Evolutionary conservation across 208 protist species (phyloP).

Genomic region (Crithidia brevicula): DNA sequence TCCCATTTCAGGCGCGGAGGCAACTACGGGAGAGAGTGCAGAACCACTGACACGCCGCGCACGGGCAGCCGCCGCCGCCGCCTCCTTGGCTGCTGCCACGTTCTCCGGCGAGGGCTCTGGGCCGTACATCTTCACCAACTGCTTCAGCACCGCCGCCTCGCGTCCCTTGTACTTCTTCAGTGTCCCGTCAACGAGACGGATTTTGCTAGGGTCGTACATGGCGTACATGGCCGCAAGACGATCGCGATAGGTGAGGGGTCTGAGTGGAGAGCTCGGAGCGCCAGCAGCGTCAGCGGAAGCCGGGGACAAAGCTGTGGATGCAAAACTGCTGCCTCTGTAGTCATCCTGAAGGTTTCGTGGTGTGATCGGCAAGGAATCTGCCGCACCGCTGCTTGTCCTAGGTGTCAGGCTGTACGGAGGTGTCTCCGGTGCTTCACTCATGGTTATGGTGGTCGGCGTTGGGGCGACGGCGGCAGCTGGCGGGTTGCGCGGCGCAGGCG

Average conservation of each 20-base stretch:
- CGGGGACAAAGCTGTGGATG: neutral
- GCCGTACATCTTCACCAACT: constrained; percentile 75
- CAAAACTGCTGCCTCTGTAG: neutral
- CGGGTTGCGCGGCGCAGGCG: neutral
- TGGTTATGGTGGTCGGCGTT: neutral
- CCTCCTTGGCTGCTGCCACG: constrained; percentile 17
- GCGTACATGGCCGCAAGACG: constrained; percentile 63
- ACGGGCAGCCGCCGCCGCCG: neutral
- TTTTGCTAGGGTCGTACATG: constrained; percentile 62
- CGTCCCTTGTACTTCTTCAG: constrained; percentile 62
- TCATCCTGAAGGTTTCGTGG: constrained; percentile 17
- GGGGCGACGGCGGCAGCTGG: neutral
- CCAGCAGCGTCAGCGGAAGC: neutral
- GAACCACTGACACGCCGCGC: neutral
- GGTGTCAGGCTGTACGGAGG: constrained; percentile 5
- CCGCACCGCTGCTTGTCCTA: neutral
- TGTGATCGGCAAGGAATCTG: constrained; percentile 16
- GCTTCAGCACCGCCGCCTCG: constrained; percentile 61
- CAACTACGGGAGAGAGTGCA: neutral
- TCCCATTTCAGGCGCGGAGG: neutral
- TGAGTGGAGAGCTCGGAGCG: neutral
- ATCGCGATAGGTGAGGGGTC: constrained; percentile 42
- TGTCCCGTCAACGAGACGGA: constrained; percentile 55
- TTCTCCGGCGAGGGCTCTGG: constrained; percentile 43
- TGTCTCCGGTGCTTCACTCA: constrained; percentile 1